Base-by-base conservation (phyloP, 495 filamentous ascomycete genomes). In the Pyronema domesticum region DNA sequence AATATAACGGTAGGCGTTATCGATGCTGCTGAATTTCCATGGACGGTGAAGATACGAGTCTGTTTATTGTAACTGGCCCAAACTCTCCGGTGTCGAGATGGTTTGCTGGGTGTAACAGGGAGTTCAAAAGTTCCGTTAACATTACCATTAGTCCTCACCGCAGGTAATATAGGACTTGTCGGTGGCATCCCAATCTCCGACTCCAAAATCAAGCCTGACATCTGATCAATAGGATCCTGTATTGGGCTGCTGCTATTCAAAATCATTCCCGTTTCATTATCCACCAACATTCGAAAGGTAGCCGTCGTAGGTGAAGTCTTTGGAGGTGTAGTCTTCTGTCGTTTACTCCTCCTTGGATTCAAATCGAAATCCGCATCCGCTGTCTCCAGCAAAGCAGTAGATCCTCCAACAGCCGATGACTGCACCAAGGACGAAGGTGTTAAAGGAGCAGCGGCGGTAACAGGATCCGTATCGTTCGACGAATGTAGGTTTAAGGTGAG, bases 331-430 rank as follows among this genome's bases (percentile, higher is more conserved):
- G 68, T 75, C 58, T 74, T 79, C 40, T 71, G 68, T 14, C 78
- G 68, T 60, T 80, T 80, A 39, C 69, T 66, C 18, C 73, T 65
- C 39, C 57, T 46, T 11, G 64, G 55, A 53, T 76, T 75, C 0
- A 67, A 68, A 47, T 76, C 73, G 37, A 64, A 50, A 4, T 46
- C 39, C 7, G n/a, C 15, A 9, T 57, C 51, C 42, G 11, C 51
- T 4, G 37, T 33, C 23, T 11, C 45, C 15, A 35, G 35, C 34
- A 34, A 10, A 17, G 6, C 37, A 17, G 6, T 6, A n/a, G 33
- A 18, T 51, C 33, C 15, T 9, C 33, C 46, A n/a, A 37, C 36
- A 0, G 37, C 19, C 43, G 49, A 42, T 18, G 62, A 50, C 23
- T 30, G 23, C 5, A 30, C 23, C 30, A 55, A 58, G 0, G 54